Evolutionary conservation across 139 green algal species (phyloP).

Genomic region (Chlorella vulgaris): DNA sequence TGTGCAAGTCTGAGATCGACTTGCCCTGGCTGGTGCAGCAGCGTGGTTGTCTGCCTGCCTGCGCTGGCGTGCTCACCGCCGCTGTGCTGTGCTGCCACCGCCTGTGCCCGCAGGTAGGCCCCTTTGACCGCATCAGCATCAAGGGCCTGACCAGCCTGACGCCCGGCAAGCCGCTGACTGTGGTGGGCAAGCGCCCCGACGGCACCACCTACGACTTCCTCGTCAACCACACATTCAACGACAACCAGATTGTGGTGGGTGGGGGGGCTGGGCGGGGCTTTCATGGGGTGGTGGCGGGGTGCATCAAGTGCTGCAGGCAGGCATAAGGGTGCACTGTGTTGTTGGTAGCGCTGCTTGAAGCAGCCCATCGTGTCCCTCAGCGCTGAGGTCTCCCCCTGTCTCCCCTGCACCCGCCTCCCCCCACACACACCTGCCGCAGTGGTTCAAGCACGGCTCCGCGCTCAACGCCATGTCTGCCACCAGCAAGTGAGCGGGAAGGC

Average conservation of each 20-base stretch:
- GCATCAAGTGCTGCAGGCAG: too few species aligned
- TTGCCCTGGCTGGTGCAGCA: too few species aligned
- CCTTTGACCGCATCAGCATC: constrained; percentile 80
- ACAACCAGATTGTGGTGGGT: constrained; percentile 85
- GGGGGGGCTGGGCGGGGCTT: too few species aligned
- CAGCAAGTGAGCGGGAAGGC: constrained; percentile 13
- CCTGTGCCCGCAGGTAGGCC: constrained; percentile 40
- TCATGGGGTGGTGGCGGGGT: too few species aligned
- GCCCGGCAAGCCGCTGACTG: constrained; percentile 81
- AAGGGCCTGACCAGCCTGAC: constrained; percentile 77
- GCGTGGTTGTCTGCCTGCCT: too few species aligned
- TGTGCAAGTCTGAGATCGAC: background rate
- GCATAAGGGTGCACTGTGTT: background rate
- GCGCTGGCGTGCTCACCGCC: too few species aligned
- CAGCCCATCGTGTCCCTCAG: too few species aligned
- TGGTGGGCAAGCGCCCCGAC: constrained; percentile 81
- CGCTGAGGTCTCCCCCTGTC: too few species aligned
- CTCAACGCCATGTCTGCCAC: constrained; percentile 88
- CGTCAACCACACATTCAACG: constrained; percentile 97
- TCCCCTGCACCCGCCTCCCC: background rate
- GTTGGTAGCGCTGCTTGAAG: background rate
- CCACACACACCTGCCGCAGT: background rate
- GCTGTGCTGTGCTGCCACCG: background rate
- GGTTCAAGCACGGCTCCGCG: constrained; percentile 88
- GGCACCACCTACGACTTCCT: constrained; percentile 83